phyloP scores from a whole-genome alignment of 2,329 filamentous ascomycete species.

The Apiospora saccharicola region DNA sequence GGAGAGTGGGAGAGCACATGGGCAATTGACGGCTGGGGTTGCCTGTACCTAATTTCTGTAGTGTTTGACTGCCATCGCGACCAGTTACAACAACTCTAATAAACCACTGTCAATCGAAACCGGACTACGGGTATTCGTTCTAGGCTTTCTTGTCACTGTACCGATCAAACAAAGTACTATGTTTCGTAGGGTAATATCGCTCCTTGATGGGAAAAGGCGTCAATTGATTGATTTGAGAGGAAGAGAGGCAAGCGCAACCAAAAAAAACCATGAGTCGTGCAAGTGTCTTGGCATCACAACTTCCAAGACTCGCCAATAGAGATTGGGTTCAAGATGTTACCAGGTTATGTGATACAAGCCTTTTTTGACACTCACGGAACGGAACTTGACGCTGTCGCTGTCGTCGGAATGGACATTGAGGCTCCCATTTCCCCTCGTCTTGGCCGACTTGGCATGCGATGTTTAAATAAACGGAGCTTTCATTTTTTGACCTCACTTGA shows the following conservation, averaged over 20 bases:
- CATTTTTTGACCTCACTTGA: background rate
- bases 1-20: background rate
- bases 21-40: no score
- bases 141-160: background rate
- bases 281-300: background rate
- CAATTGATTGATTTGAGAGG: background rate
- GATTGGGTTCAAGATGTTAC: background rate
- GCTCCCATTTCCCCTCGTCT: constrained; percentile 6
- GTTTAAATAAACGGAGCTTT: background rate
- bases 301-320: background rate
- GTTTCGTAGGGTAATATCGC: background rate
- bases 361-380: background rate
- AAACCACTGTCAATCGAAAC: background rate
- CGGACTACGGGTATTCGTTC: background rate
- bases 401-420: background rate
- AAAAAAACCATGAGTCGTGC: background rate
- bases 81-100: no score
- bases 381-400: constrained; percentile 16
- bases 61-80: no score
- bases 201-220: background rate
- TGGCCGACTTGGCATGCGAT: constrained; percentile 7
- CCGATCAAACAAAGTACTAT: background rate
- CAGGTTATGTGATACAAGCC: background rate
- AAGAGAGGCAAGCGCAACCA: background rate
- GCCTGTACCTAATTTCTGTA: no score